Evolutionary conservation across 257 asterid genomes (phyloP), one percentile per base, ranked within the genome.

Genomic region (Rubia yunnanensis): DNA sequence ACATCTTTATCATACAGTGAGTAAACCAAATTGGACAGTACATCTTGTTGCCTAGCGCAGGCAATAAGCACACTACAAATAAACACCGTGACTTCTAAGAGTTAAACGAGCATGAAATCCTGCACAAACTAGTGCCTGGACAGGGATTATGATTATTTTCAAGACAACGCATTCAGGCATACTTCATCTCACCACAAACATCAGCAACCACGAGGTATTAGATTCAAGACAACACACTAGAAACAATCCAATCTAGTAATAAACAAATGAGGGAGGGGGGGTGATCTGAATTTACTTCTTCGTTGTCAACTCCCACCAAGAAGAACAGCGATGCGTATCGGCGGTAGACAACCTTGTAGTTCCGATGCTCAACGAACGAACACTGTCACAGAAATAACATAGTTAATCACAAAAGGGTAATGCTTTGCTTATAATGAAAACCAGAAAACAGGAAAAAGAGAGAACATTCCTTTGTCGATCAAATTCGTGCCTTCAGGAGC

Each of bases 301-400:
- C 97, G 6, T 89, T 88, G 85, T 92, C 99, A 69, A 92, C 99
- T 72, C 99, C 99, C 74, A 94, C 96, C 79, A 94, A 73, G 86
- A 94, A 94, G 76, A 94, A 94, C 5, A 94, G 60, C 0, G 99
- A 89, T 5, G 99, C 99, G 68, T 92, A 92, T 63, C 97, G 81
- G 83, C 99, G 81, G 30, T 89, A 92, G 28, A 94, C 89, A 55
- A 90, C 79, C 81, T 92, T 89, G 86, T 92, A 92, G 85, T 80
- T 94, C 63, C 99, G 88, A 79, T 94, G 99, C 83, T 94, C 95
- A 65, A 94, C 95, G 65, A 94, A 90, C 5, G 99, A 90, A 85
- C 99, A 94, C 99, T 94, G 94, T 58, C 32, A 66, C 2, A 9
- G 31, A 30, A 64, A 23, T 18, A 48, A 28, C 28, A 3, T 4